These are phyloP conservation scores for Jacaranda copaia DNA, from an alignment of 257 asterid species.

Conservation along the genomic window DNA sequence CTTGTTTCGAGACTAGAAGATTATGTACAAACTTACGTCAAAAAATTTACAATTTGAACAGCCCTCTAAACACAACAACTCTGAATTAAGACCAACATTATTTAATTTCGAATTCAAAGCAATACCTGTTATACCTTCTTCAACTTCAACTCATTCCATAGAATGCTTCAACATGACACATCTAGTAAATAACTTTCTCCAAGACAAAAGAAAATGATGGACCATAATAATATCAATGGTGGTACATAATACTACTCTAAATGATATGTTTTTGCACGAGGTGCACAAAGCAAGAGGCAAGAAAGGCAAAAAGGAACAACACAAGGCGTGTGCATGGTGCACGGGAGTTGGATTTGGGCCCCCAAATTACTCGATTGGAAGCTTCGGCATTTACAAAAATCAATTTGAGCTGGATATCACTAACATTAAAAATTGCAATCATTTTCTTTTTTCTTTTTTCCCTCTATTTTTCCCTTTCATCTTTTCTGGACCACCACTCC, in stretches of 20 bases:
- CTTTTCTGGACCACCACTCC: slow-evolving; percentile 31
- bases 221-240: background rate
- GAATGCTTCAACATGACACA: too few relatives aligned
- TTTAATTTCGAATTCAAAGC: too few relatives aligned
- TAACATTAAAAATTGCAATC: slow-evolving; percentile 28
- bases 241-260: background rate
- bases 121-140: too few relatives aligned
- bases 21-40: too few relatives aligned
- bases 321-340: slow-evolving; percentile 45
- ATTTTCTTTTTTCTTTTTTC: slow-evolving; percentile 16
- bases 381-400: slow-evolving; percentile 10
- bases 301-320: slow-evolving; percentile 23
- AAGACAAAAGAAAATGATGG: background rate
- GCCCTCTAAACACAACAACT: too few relatives aligned
- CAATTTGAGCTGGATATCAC: slow-evolving; percentile 44
- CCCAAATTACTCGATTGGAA: slow-evolving; percentile 34
- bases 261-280: background rate
- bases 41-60: too few relatives aligned
- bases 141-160: too few relatives aligned
- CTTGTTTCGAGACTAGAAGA: too few relatives aligned
- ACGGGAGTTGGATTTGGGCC: slow-evolving; percentile 38
- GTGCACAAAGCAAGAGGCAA: slow-evolving; percentile 10
- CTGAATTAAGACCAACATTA: too few relatives aligned
- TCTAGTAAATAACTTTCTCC: too few relatives aligned
- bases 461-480: background rate